Evolutionary conservation across 202 grass and related monocot genomes (phyloP).

Genomic region (Hordeum pubiflorum): DNA sequence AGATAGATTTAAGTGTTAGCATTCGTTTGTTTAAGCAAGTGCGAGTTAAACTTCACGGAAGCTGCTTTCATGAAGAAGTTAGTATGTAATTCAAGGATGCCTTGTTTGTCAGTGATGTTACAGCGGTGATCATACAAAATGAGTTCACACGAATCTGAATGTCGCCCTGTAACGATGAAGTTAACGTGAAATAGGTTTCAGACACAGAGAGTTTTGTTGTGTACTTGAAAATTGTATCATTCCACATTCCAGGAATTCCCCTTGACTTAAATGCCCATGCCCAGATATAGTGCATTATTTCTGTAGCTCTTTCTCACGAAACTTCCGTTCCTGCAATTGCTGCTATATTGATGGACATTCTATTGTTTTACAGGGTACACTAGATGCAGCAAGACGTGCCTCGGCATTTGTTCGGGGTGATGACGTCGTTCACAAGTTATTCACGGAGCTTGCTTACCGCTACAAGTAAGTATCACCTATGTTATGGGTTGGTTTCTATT

Average conservation of each 20-base stretch:
- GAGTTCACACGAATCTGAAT: neutral
- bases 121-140: neutral
- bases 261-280: neutral
- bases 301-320: neutral
- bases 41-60: neutral
- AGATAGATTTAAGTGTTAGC: neutral
- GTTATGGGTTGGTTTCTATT: neutral
- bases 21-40: neutral
- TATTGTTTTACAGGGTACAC: slow-evolving; percentile 47
- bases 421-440: slow-evolving; percentile 84
- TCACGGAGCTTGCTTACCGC: slow-evolving; percentile 76
- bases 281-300: neutral
- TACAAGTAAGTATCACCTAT: slow-evolving; percentile 52
- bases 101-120: neutral
- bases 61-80: neutral
- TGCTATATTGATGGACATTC: neutral
- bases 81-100: neutral
- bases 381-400: slow-evolving; percentile 56
- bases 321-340: neutral
- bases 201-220: neutral
- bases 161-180: neutral
- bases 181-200: neutral
- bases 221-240: neutral
- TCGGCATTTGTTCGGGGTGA: slow-evolving; percentile 84
- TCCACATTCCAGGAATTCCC: neutral